Evolutionary conservation across 768 basidiomycete species (phyloP), one percentile per base, ranked within the genome.

Genomic region (Trametes gibbosa): DNA sequence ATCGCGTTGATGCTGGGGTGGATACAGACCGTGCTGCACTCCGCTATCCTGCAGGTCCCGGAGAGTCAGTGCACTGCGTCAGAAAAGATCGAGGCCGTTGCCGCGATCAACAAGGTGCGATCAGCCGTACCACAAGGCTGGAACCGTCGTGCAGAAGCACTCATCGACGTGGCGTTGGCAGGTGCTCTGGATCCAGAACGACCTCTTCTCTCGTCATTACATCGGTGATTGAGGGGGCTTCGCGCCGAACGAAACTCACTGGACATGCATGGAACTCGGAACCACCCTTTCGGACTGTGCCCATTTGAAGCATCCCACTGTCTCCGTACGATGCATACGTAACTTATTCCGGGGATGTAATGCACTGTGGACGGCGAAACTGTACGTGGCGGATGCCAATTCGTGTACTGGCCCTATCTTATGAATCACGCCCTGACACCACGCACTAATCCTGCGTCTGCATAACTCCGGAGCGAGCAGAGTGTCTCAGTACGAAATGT

Each of bases 141-240:
- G 8, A 21, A n/a, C 29, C n/a, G 21, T 21, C 14, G 17, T 47
- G 24, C 24, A n/a, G 21, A 7, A 3, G 16, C 13, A 17, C 5
- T 17, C 50, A 14, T 47, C 27, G 19, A n/a, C 13, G 24, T 21
- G 19, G 16, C 4, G 50, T 37, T 24, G 29, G 32, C 32, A 80
- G 78, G 68, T 80, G 19, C 63, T 80, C n/a, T 79, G 79, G 80
- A 77, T 80, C 23, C 80, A 81, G 66, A 81, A 80, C 51, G 78
- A 79, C 56, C 72, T 78, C 16, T 79, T 79, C 58, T 72, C 77
- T 2, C 72, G 77, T 8, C 76, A 79, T 58, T 79, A 79, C 56
- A 71, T 78, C 47, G 58, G 73, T 12, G 73, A 76, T 42, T 68
- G 46, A 63, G 32, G 21, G 34, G 21, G 5, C 19, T 25, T 35